A percentile compares a stretch with the other conserved stretches of the same genome.
Conservation (phyloP, 2,329 filamentous ascomycete species). For the Aspergillus niger region DNA sequence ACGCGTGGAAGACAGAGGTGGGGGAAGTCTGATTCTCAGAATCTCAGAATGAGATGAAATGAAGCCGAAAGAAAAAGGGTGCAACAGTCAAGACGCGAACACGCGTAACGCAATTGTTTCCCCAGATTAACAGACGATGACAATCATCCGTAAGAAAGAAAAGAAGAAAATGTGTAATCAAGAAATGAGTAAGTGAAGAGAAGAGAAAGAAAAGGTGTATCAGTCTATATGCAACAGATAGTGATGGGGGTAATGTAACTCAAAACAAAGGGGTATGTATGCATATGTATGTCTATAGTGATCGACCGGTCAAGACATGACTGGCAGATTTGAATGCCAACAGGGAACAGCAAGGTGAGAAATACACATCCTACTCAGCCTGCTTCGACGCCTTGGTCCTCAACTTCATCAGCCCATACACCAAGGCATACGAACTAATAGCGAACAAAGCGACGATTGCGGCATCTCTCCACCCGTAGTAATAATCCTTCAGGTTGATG, state of each 20-base stretch:
- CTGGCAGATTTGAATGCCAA: neutral
- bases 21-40: neutral
- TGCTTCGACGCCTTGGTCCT: slow-evolving; percentile 40
- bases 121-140: too few relatives aligned
- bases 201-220: neutral
- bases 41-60: neutral
- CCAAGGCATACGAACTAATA: slow-evolving; percentile 54
- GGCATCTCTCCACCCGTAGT: slow-evolving; percentile 67
- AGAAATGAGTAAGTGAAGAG: neutral
- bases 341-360: neutral
- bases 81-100: neutral
- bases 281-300: neutral
- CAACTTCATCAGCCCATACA: slow-evolving; percentile 44
- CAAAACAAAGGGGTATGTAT: neutral
- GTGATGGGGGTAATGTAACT: neutral
- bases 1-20: neutral
- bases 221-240: neutral
- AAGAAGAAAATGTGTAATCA: neutral
- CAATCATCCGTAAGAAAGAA: neutral
- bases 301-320: neutral
- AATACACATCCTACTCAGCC: slow-evolving; percentile 25
- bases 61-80: neutral
- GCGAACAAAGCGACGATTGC: slow-evolving; percentile 61
- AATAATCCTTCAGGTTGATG: slow-evolving; percentile 62
- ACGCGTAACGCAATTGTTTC: too few relatives aligned